Evolutionary conservation across 495 filamentous ascomycete species (phyloP).

Genomic region (Bombardia bombarda): DNA sequence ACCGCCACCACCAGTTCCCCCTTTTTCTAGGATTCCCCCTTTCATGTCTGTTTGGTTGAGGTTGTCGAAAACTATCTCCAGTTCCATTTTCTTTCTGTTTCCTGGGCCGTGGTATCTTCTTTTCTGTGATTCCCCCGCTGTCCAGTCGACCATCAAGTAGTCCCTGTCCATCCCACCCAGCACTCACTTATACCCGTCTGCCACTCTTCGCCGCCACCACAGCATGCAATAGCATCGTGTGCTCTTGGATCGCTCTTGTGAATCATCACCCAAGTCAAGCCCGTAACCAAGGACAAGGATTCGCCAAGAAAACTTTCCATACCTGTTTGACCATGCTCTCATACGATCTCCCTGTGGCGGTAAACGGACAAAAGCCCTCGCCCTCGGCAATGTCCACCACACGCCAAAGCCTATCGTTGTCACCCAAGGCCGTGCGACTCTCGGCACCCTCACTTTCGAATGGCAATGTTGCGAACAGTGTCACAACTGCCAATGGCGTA

Average conservation of each 20-base stretch:
- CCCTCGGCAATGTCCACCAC: slow-evolving; percentile 22
- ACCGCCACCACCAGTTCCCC: slow-evolving; percentile 13
- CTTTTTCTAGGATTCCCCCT: slow-evolving; percentile 1
- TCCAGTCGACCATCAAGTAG: slow-evolving; percentile 4
- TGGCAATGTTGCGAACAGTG: slow-evolving; percentile 13
- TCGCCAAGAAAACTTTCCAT: neutral
- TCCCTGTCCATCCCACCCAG: neutral
- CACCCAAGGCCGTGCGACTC: slow-evolving; percentile 25
- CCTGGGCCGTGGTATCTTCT: slow-evolving; percentile 4
- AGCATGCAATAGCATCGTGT: slow-evolving; percentile 10
- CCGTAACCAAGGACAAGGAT: neutral
- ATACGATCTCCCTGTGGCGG: slow-evolving; percentile 29
- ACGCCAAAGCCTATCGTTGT: slow-evolving; percentile 25
- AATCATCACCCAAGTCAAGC: neutral
- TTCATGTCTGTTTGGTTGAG: slow-evolving; percentile 13
- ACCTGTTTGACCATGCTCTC: slow-evolving; percentile 28
- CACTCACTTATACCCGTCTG: slow-evolving; percentile 4
- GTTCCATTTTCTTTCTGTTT: slow-evolving; percentile 1
- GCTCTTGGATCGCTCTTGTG: neutral
- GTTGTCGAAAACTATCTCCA: neutral
- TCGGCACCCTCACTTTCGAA: slow-evolving; percentile 20
- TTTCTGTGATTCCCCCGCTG: slow-evolving; percentile 8
- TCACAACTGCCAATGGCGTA: slow-evolving; percentile 19
- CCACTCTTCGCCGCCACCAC: neutral
- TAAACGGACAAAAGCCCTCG: slow-evolving; percentile 28